Percentiles rank a stretch among this genome's conserved stretches.
Conservation (phyloP, 2,329 filamentous ascomycete genomes). For the Cladophialophora exuberans region DNA sequence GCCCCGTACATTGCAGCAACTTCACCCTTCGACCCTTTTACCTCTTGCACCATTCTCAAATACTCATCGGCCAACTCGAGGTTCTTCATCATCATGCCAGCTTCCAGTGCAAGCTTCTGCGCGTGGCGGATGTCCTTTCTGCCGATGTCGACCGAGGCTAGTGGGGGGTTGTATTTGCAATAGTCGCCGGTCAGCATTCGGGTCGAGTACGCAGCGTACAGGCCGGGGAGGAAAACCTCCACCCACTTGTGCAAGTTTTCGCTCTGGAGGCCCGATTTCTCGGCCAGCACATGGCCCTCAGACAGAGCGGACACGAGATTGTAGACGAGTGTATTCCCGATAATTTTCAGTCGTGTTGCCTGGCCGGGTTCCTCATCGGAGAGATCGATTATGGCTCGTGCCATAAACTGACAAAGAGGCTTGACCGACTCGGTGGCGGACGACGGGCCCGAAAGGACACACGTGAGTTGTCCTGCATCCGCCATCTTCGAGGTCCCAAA, state of each 20-base stretch:
- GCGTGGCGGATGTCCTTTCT: slow-evolving; percentile 81
- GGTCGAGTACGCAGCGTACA: slow-evolving; percentile 72
- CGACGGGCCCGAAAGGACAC: slow-evolving; percentile 69
- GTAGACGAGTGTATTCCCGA: slow-evolving; percentile 84
- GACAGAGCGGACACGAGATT: slow-evolving; percentile 79
- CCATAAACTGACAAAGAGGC: slow-evolving; percentile 73
- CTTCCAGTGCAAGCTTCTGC: slow-evolving; percentile 63
- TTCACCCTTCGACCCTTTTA: slow-evolving; percentile 58
- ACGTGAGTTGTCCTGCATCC: slow-evolving; percentile 71
- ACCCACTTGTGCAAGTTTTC: slow-evolving; percentile 72
- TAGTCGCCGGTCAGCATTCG: slow-evolving; percentile 78
- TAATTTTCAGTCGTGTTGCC: slow-evolving; percentile 73
- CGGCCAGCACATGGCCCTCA: slow-evolving; percentile 76
- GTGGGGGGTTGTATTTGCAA: slow-evolving; percentile 70
- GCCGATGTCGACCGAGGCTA: slow-evolving; percentile 80
- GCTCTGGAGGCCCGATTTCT: slow-evolving; percentile 75
- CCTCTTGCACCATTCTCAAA: slow-evolving; percentile 68
- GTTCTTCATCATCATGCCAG: slow-evolving; percentile 65
- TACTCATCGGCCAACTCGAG: slow-evolving; percentile 70
- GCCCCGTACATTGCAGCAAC: slow-evolving; percentile 81
- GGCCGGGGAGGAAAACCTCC: slow-evolving; percentile 72
- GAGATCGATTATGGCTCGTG: slow-evolving; percentile 70
- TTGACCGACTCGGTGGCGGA: slow-evolving; percentile 64
- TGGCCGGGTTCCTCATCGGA: slow-evolving; percentile 67
- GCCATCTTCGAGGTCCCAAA: slow-evolving; percentile 48